Evolutionary conservation across 2,329 filamentous ascomycete species (phyloP), one percentile per base, ranked within the genome.

Genomic region (Lasiodiplodia citricola): DNA sequence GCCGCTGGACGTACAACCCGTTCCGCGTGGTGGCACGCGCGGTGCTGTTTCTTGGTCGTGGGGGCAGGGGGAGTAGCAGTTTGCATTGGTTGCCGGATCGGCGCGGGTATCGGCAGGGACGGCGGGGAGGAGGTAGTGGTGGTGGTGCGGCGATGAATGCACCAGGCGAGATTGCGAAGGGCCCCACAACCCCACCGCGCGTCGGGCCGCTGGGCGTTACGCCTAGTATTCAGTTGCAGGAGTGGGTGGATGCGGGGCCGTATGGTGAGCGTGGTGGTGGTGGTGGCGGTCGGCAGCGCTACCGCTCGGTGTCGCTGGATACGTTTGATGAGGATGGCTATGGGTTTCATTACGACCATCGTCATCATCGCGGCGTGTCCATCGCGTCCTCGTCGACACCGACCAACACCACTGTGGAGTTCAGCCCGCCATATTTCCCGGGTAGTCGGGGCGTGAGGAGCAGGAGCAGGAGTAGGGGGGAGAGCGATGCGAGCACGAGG

Each of bases 1-100:
- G 71, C 1, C 65, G 67, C 23, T 58, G 68, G 14, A 75, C 74
- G 0, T 65, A 72, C 21, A n/a, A n/a, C 4, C 73, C 71, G 56
- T 44, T 74, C 23, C 72, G 72, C 55, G 13, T 25, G 18, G 25
- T 54, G 31, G 25, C 52, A 3, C 52, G 64, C 37, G 28, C 31
- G 16, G 11, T 44, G 13, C 62, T 54, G 13, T 25, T 10, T 18
- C 18, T 14, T 5, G 8, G 25, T 35, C 13, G 18, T 31, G 18
- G 57, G 0, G 38, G 3, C 7, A 18, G 16, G 13, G 10, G 3
- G 4, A 37, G 14, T 10, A 50, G 8, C 13, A 62, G 58, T 16
- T 3, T 23, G 21, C 35, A 11, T 10, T 50, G 47, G 47, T 23
- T 11, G 23, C 50, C 62, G 13, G 47, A 55, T 16, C 18, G 6